These are phyloP conservation scores for Albugo laibachii DNA, from an alignment of 352 stramenopile species.

Conservation along the genomic window DNA sequence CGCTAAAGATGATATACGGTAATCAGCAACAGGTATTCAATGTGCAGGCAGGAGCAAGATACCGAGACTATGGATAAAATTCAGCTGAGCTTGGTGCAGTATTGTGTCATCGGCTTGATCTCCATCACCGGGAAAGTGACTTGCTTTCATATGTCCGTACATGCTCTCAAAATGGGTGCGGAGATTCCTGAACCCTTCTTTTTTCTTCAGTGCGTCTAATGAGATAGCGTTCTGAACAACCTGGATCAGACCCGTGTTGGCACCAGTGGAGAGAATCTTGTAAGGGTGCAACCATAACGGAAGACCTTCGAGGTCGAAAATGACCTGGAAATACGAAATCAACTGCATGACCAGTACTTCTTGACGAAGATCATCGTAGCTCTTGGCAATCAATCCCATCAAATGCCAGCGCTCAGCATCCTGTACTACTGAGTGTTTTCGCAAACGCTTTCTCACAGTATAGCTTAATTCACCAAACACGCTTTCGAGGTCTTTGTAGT, in stretches of 20 bases:
- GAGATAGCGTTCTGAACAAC: slow-evolving; percentile 91
- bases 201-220: slow-evolving; percentile 93
- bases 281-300: slow-evolving; percentile 89
- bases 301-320: slow-evolving; percentile 83
- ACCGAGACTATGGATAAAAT: slow-evolving; percentile 75
- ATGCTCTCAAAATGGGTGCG: slow-evolving; percentile 84
- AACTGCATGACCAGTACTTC: slow-evolving; percentile 96
- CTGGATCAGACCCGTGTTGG: slow-evolving; percentile 90
- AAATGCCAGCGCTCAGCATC: slow-evolving; percentile 37
- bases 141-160: slow-evolving; percentile 52
- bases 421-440: slow-evolving; percentile 13
- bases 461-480: slow-evolving; percentile 57
- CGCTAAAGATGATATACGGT: slow-evolving; percentile 57
- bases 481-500: slow-evolving; percentile 26
- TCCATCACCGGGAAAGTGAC: slow-evolving; percentile 22
- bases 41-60: slow-evolving; percentile 32
- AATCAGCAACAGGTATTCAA: slow-evolving; percentile 23
- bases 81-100: slow-evolving; percentile 44
- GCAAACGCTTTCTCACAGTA: slow-evolving; percentile 19
- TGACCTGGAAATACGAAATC: slow-evolving; percentile 88
- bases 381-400: slow-evolving; percentile 88
- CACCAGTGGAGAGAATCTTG: slow-evolving; percentile 89
- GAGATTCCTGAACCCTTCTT: slow-evolving; percentile 62
- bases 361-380: slow-evolving; percentile 93
- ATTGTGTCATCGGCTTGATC: slow-evolving; percentile 10